Conservation (phyloP, 2,329 filamentous ascomycete genomes). For the Gnomoniopsis smithogilvyi region DNA sequence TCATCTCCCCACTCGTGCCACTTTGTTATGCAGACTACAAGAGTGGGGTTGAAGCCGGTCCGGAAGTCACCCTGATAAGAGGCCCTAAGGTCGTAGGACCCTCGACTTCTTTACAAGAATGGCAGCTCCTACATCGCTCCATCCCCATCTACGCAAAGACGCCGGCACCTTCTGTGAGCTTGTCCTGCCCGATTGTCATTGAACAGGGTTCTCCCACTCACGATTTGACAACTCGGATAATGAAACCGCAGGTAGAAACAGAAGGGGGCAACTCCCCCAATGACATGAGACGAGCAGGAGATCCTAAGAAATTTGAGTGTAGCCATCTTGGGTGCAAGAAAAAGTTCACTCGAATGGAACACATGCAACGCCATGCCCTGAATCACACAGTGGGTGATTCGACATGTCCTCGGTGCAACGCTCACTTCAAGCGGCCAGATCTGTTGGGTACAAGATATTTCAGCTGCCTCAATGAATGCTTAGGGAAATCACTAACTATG, state of each 20-base stretch:
- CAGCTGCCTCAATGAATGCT: too few species aligned
- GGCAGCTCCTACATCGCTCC: background rate
- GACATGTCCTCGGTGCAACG: conserved; percentile 56
- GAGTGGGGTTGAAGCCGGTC: background rate
- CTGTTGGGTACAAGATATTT: conserved; percentile 43
- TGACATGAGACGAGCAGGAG: conserved; percentile 5
- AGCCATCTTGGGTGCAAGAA: conserved; percentile 45
- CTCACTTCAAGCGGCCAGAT: conserved; percentile 60
- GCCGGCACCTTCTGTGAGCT: background rate
- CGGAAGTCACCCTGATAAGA: conserved; percentile 7
- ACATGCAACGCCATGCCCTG: conserved; percentile 54
- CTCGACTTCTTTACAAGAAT: too few species aligned
- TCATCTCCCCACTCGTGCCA: background rate
- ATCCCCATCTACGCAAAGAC: conserved; percentile 12
- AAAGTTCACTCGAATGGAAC: conserved; percentile 54
- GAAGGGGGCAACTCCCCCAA: background rate
- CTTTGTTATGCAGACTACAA: background rate
- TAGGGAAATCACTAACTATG: conserved; percentile 1
- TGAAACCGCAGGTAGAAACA: background rate
- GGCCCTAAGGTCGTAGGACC: background rate
- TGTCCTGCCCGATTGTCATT: background rate
- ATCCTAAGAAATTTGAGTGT: conserved; percentile 29
- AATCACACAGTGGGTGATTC: conserved; percentile 53
- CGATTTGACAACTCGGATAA: background rate
- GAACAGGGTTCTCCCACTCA: conserved; percentile 1